phyloP scores from a whole-genome alignment of 1,139 yeast genomes.

The Protomyces macrosporus region DNA sequence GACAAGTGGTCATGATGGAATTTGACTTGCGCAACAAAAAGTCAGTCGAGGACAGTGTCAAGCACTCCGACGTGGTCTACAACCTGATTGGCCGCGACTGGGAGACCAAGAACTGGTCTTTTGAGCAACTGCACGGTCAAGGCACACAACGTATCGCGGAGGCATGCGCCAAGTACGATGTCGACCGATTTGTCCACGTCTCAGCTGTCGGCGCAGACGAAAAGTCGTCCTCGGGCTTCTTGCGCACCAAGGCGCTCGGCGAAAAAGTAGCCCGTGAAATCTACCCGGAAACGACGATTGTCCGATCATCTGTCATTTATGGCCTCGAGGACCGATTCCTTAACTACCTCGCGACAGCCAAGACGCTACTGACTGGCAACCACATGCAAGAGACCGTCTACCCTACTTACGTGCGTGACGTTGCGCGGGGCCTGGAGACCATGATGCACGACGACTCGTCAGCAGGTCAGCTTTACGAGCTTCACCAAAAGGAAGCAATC shows the following conservation, averaged over 20 bases:
- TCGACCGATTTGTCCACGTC: constrained; percentile 71
- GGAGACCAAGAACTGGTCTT: constrained; percentile 66
- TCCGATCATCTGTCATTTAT: constrained; percentile 77
- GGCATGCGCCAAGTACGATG: constrained; percentile 66
- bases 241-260: constrained; percentile 72
- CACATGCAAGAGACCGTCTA: constrained; percentile 57
- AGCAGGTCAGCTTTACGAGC: constrained; percentile 68
- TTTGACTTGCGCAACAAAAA: constrained; percentile 73
- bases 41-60: constrained; percentile 72
- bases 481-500: constrained; percentile 66
- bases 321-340: constrained; percentile 72
- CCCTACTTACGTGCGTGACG: constrained; percentile 75
- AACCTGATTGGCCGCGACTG: constrained; percentile 76
- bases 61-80: constrained; percentile 75
- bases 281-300: constrained; percentile 73
- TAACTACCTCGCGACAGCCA: constrained; percentile 52
- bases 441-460: constrained; percentile 81
- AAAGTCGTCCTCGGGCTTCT: constrained; percentile 60
- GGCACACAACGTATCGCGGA: constrained; percentile 71
- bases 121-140: constrained; percentile 76
- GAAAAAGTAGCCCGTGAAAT: constrained; percentile 65
- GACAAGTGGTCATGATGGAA: constrained; percentile 65
- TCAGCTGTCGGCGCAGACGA: constrained; percentile 75
- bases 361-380: constrained; percentile 60
- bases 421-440: constrained; percentile 70